phyloP scores from a whole-genome alignment of 1,284 basidiomycete genomes.

The Malassezia psittaci region DNA sequence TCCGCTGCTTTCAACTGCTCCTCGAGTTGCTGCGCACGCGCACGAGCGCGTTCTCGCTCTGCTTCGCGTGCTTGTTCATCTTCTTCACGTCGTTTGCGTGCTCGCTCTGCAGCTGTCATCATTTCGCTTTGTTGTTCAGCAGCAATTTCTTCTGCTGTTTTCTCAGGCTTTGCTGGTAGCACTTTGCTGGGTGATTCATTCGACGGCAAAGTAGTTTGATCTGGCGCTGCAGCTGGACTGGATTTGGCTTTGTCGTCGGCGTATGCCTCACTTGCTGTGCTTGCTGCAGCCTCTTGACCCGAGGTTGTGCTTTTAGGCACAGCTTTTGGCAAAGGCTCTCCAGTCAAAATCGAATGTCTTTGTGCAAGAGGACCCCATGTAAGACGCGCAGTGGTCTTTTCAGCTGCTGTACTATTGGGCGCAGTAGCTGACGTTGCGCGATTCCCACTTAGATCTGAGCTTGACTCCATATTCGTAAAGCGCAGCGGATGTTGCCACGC shows the following conservation, averaged over 20 bases:
- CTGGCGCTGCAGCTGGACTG: neutral
- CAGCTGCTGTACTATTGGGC: neutral
- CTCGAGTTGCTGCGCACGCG: slow-evolving; percentile 38
- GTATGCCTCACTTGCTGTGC: too few relatives aligned
- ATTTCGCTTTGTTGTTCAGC: slow-evolving; percentile 27
- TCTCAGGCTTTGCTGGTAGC: neutral
- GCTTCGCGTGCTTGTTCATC: slow-evolving; percentile 33
- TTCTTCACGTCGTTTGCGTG: slow-evolving; percentile 38
- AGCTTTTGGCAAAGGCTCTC: slow-evolving; percentile 17
- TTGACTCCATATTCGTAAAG: neutral
- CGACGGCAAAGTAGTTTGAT: slow-evolving; percentile 16
- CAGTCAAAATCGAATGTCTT: slow-evolving; percentile 21
- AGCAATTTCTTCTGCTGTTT: slow-evolving; percentile 16
- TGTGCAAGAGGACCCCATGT: slow-evolving; percentile 41
- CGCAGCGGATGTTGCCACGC: neutral
- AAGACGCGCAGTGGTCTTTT: neutral
- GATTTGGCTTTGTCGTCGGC: neutral
- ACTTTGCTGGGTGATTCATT: neutral
- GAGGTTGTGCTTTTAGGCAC: neutral
- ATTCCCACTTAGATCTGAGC: neutral
- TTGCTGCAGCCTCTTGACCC: too few relatives aligned
- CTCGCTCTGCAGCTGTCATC: slow-evolving; percentile 38
- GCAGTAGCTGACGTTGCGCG: slow-evolving; percentile 8
- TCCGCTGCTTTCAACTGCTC: slow-evolving; percentile 31
- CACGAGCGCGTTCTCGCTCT: slow-evolving; percentile 36